Conservation (phyloP, 176 grass and related monocot genomes). For the Carex myosuroides region DNA sequence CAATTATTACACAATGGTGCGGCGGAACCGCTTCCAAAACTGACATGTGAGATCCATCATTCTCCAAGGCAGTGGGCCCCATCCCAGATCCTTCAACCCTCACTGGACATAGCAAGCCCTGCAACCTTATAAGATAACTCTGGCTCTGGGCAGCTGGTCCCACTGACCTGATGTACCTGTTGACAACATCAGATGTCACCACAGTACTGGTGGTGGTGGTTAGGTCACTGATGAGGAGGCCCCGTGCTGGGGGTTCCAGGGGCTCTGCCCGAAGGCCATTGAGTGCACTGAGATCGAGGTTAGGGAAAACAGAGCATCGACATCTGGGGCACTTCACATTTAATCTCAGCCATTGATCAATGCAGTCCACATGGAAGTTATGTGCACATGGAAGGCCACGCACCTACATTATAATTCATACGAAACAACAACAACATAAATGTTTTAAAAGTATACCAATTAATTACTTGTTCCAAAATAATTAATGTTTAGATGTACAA, state of each 20-base stretch:
- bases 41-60: background rate
- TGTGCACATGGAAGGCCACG: conserved; percentile 89
- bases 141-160: conserved; percentile 12
- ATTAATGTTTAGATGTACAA: background rate
- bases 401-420: conserved; percentile 42
- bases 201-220: conserved; percentile 23
- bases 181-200: background rate
- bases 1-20: conserved; percentile 1
- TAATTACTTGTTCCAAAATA: background rate
- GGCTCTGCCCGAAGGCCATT: conserved; percentile 56
- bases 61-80: background rate
- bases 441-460: background rate
- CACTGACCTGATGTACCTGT: conserved; percentile 8
- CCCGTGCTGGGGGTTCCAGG: conserved; percentile 18
- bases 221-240: conserved; percentile 41
- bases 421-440: background rate
- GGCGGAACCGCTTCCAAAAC: background rate
- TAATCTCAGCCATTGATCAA: conserved; percentile 88
- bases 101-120: conserved; percentile 14
- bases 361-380: conserved; percentile 97
- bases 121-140: conserved; percentile 20
- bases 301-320: conserved; percentile 92
- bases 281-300: conserved; percentile 87
- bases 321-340: conserved; percentile 95
- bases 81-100: background rate